Conservation (phyloP, 2,329 filamentous ascomycete species). For the Coniochaeta prunicola region DNA sequence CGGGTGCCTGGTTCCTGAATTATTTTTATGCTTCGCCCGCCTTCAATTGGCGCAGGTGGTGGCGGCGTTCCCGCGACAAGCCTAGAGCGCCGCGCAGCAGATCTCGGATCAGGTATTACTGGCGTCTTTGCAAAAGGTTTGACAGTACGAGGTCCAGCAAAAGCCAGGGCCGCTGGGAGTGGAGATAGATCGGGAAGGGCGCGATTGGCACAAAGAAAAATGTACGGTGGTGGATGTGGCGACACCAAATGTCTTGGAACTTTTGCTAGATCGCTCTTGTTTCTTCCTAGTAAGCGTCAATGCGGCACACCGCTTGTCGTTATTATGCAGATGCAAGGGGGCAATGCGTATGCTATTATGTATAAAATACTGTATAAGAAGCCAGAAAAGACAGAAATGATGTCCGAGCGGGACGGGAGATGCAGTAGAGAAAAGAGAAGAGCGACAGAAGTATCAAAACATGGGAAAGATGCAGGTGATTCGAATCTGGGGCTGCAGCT, state of each 20-base stretch:
- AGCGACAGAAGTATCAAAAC: neutral
- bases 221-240: neutral
- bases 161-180: neutral
- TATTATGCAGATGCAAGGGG: neutral
- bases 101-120: neutral
- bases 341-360: neutral
- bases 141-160: neutral
- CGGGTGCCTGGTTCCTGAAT: neutral
- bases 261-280: neutral
- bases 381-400: neutral
- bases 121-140: neutral
- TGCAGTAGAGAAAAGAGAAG: neutral
- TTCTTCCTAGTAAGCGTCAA: neutral
- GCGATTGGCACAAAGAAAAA: constrained; percentile 1
- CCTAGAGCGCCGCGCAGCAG: neutral
- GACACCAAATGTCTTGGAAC: neutral
- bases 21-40: neutral
- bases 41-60: constrained; percentile 1
- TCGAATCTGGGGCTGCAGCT: neutral
- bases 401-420: neutral
- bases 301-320: neutral
- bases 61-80: neutral
- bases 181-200: neutral
- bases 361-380: neutral
- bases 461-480: constrained; percentile 1